Evolutionary conservation across 768 basidiomycete genomes (phyloP).

Genomic region (Termitomyces sp.): DNA sequence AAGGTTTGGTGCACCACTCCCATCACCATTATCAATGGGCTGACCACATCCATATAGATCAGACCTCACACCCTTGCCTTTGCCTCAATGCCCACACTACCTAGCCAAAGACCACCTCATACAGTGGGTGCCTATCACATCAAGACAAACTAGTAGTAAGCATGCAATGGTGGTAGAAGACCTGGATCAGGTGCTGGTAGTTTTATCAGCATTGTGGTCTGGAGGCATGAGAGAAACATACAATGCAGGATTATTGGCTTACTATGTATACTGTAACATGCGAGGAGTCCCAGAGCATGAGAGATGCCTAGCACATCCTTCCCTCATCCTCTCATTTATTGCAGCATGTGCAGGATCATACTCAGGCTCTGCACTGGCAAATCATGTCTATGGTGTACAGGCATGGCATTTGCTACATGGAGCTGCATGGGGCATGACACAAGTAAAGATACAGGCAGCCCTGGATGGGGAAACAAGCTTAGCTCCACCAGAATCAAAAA

Average conservation of each 20-base stretch:
- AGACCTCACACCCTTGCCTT: conserved; percentile 26
- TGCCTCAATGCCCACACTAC: conserved; percentile 22
- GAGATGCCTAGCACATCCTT: too few relatives aligned
- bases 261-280: conserved; percentile 3
- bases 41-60: conserved; percentile 10
- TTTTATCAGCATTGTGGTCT: too few relatives aligned
- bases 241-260: conserved; percentile 19
- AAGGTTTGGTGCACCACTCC: neutral
- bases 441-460: too few relatives aligned
- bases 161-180: neutral
- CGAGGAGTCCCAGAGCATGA: too few relatives aligned
- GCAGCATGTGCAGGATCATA: conserved; percentile 30
- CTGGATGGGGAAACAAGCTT: too few relatives aligned
- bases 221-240: too few relatives aligned
- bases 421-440: too few relatives aligned
- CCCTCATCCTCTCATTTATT: conserved; percentile 6
- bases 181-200: too few relatives aligned
- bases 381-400: conserved; percentile 36
- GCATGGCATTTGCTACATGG: too few relatives aligned
- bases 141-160: conserved; percentile 1
- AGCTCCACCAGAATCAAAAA: too few relatives aligned
- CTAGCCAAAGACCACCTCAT: too few relatives aligned
- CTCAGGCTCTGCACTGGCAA: conserved; percentile 29
- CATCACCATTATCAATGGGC: neutral
- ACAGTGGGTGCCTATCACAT: conserved; percentile 24